phyloP scores from a whole-genome alignment of 83 land plant genomes.

The Picea engelmannii region DNA sequence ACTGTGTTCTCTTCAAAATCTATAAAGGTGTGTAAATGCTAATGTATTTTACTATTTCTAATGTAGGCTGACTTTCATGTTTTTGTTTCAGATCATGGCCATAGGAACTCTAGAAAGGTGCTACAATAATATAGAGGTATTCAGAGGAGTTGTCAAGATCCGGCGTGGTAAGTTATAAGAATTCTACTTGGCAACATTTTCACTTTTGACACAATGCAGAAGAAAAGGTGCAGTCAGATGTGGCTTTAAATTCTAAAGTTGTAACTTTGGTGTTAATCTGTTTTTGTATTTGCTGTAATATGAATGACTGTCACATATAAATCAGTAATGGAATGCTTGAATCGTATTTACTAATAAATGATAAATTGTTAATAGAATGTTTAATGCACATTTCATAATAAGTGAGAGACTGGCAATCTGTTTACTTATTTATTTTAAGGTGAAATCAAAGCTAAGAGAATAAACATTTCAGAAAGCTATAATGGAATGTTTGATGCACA shows the following conservation, averaged over 20 bases:
- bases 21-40: neutral
- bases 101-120: slow-evolving; percentile 86
- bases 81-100: slow-evolving; percentile 82
- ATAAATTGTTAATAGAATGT: neutral
- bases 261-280: neutral
- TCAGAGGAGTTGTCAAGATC: slow-evolving; percentile 98
- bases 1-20: neutral
- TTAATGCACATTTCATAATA: neutral
- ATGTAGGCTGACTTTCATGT: neutral
- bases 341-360: neutral
- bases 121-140: slow-evolving; percentile 92
- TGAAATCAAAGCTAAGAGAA: too few relatives aligned
- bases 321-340: too few relatives aligned
- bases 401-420: neutral
- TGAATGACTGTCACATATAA: neutral
- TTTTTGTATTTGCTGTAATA: neutral
- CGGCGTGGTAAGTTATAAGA: slow-evolving; percentile 74
- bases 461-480: too few relatives aligned
- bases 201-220: neutral
- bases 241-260: neutral
- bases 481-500: too few relatives aligned
- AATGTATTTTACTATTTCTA: neutral
- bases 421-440: too few relatives aligned
- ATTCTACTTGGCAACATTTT: slow-evolving; percentile 3
- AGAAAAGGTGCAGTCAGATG: too few relatives aligned